Evolutionary conservation across 441 rosid species (phyloP), one percentile per base, ranked within the genome.

Genomic region (Capsella rubella): DNA sequence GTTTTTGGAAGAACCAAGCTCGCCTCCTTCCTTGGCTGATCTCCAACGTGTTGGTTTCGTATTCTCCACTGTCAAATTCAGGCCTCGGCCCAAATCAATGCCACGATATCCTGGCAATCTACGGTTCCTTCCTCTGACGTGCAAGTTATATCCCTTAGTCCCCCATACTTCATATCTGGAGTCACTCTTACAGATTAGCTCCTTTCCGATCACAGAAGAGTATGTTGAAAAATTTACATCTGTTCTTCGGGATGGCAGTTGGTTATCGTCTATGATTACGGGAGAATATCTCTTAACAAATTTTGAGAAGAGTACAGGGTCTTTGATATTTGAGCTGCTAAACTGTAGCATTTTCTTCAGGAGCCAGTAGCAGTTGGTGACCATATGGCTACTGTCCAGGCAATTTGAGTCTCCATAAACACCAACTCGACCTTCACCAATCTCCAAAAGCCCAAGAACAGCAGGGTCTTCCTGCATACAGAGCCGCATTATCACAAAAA

Each of bases 391-490:
- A 76, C 99, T 90, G 73, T 95, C 99, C 74, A 95, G 75, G 82
- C 99, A 95, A 81, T 95, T 95, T 52, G 99, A 95, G 80, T 95
- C 99, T 64, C 99, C 99, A 72, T 95, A 95, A 3, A 95, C 96
- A 25, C 91, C 92, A 73, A 92, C 67, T 34, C 88, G 91, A 67
- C 99, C 99, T 85, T 86, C 85, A 63, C 93, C 95, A 2, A 75
- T 84, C 73, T 82, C 85, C 63, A 85, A 67, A 68, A 95, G 92
- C 57, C 99, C 99, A 67, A 95, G 98, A 84, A 95, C 91, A 40
- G 97, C 87, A 45, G 95, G 92, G 80, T 86, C 96, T 68, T 82
- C 90, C 99, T 94, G 86, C 67, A 78, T 34, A 63, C 14, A 77
- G 16, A 64, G 37, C 62, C 31, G 34, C 47, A 67, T 72, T 64